Evolutionary conservation across 1,284 basidiomycete species (phyloP), one percentile per base, ranked within the genome.

Genomic region (Ganoderma boninense): DNA sequence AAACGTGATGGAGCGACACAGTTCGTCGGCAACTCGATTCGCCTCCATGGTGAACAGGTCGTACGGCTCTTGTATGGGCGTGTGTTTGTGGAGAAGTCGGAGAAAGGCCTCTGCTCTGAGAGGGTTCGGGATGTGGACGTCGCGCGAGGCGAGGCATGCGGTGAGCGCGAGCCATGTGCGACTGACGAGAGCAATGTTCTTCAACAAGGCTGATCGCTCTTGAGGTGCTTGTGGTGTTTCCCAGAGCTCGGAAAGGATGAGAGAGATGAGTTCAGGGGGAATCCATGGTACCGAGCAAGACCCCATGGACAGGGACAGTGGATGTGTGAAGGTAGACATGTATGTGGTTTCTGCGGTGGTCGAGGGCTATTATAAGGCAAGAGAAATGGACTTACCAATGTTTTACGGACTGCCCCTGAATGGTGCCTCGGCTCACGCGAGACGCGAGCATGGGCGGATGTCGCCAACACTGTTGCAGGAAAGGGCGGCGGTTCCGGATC

Each of bases 211-310:
- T 29, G 77, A 77, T 46, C 83, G 82, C 38, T 83, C 82, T 42
- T 73, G 56, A 1, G 68, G 66, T 18, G 76, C 66, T 62, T 84
- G 77, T 6, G 76, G 70, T 5, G 76, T 73, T 7, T 71, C 62
- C 85, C 84, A 85, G 35, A 77, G 74, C 32, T 78, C 74, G 18
- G 57, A 63, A 64, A 85, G 70, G 59, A 85, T 82, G 40, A 79
- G 69, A 62, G 81, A 80, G 65, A 82, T 68, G 43, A 85, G 73
- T 69, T 86, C 84, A 26, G 76, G 69, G 8, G 83, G 84, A 16
- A 84, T 75, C 61, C 66, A 72, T 11, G 71, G 71, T 16, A 44
- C 35, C 14, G 57, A 66, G 29, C 52, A 61, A 57, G 63, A 67
- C 35, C 49, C 61, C 2, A 35, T 32, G 49, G 60, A 67, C 4